Conservation (phyloP, 2,329 filamentous ascomycete genomes). For the Mollisiaceae sp. region DNA sequence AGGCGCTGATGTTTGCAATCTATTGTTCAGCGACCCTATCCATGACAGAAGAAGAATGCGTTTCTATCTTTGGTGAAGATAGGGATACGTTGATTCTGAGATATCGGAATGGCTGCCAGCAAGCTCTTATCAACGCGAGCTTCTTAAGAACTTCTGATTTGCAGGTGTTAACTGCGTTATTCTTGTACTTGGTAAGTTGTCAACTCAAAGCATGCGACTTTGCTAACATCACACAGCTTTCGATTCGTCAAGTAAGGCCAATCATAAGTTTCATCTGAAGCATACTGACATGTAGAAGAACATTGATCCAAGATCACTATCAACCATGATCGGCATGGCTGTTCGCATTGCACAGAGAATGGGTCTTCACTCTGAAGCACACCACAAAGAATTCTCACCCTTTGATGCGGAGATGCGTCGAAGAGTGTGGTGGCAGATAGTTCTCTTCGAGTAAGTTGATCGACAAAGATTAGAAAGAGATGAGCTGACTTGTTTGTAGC, state of each 20-base stretch:
- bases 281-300: constrained; percentile 7
- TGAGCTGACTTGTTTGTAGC: not conserved
- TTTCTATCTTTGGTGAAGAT: not conserved
- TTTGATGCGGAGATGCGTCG: constrained; percentile 71
- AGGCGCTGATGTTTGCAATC: constrained; percentile 56
- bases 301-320: constrained; percentile 63
- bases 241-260: not conserved
- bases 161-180: not conserved
- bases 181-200: constrained; percentile 1
- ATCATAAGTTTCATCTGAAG: not conserved
- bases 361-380: constrained; percentile 62
- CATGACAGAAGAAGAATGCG: constrained; percentile 26
- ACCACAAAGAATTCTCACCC: constrained; percentile 56
- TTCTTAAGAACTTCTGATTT: constrained; percentile 1
- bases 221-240: not conserved
- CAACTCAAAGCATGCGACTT: not conserved
- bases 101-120: constrained; percentile 44
- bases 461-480: no score
- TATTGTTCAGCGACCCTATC: constrained; percentile 55
- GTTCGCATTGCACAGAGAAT: constrained; percentile 61
- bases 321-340: constrained; percentile 59
- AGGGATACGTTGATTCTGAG: constrained; percentile 6
- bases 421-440: constrained; percentile 69
- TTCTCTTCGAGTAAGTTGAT: constrained; percentile 6
- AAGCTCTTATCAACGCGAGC: constrained; percentile 45